Conservation (phyloP, 768 basidiomycete genomes). For the Daedalea quercina region DNA sequence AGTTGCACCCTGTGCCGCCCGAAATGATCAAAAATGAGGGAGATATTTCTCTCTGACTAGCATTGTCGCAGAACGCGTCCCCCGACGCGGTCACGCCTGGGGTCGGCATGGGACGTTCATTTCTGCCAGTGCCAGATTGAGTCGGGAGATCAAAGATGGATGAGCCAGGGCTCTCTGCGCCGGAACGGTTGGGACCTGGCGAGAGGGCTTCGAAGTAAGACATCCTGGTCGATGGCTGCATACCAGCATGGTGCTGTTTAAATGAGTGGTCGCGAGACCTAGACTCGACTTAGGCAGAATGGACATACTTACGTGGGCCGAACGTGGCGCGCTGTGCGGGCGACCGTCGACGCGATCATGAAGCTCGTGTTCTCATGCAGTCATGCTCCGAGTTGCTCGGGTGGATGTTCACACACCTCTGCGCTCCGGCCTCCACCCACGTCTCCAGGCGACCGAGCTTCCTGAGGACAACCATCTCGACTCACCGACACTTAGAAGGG, state of each 20-base stretch:
- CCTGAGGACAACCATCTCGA: background rate
- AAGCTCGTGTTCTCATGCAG: background rate
- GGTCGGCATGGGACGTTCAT: conserved; percentile 1
- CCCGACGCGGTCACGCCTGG: background rate
- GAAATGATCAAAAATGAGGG: conserved; percentile 72
- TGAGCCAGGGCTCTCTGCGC: conserved; percentile 54
- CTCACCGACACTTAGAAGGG: too few relatives aligned
- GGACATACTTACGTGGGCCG: too few relatives aligned
- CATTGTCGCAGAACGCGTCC: conserved; percentile 1
- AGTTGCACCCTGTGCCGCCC: conserved; percentile 92
- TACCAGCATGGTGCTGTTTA: background rate
- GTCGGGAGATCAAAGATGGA: conserved; percentile 71
- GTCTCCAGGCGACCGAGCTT: background rate
- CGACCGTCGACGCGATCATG: background rate
- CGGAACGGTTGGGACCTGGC: conserved; percentile 8
- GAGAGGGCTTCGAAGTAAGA: conserved; percentile 13
- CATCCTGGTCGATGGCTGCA: background rate
- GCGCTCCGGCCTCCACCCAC: too few relatives aligned
- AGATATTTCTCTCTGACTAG: conserved; percentile 5
- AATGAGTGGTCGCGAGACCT: too few relatives aligned
- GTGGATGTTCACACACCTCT: background rate
- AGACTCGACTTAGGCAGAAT: too few relatives aligned
- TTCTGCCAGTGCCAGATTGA: conserved; percentile 21
- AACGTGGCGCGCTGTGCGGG: too few relatives aligned
- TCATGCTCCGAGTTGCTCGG: background rate